Evolutionary conservation across 1,284 basidiomycete species (phyloP).

Genomic region (Phlebopus sp.): DNA sequence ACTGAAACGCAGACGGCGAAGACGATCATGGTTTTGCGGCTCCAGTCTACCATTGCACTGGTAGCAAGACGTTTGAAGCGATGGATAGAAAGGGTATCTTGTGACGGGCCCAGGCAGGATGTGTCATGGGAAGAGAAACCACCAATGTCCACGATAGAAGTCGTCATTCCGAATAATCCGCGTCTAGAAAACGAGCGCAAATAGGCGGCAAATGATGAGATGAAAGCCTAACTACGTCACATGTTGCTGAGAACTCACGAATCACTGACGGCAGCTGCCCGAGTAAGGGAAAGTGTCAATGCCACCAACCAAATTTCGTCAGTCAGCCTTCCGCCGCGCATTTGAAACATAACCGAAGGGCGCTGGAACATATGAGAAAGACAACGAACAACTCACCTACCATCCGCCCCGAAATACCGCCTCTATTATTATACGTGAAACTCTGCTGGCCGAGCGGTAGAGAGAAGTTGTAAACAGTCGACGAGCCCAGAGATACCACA

Average conservation of each 20-base stretch:
- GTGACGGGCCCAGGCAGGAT: not conserved
- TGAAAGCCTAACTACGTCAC: not conserved
- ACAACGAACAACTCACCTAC: slow-evolving; percentile 13
- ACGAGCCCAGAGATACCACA: slow-evolving; percentile 5
- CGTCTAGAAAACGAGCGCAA: slow-evolving; percentile 13
- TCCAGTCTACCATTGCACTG: not conserved
- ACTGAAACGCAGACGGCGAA: slow-evolving; percentile 23
- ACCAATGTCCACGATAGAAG: slow-evolving; percentile 4
- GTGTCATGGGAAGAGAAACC: not conserved
- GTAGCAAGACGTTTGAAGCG: not conserved
- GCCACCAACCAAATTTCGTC: not conserved
- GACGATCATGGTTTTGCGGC: slow-evolving; percentile 4
- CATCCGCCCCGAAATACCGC: slow-evolving; percentile 3
- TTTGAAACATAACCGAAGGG: not conserved
- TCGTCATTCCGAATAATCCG: slow-evolving; percentile 2
- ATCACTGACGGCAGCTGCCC: slow-evolving; percentile 14
- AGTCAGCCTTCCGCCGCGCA: slow-evolving; percentile 1
- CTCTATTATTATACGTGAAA: not conserved
- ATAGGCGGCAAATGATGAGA: slow-evolving; percentile 3
- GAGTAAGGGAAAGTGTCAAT: not conserved
- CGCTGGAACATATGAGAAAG: not conserved
- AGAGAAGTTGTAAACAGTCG: not conserved
- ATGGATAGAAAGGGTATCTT: not conserved
- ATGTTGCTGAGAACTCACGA: slow-evolving; percentile 15
- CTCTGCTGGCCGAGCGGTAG: not conserved